Evolutionary conservation across 1,284 basidiomycete species (phyloP), one percentile per base, ranked within the genome.

Genomic region (Albatrellus sp.): DNA sequence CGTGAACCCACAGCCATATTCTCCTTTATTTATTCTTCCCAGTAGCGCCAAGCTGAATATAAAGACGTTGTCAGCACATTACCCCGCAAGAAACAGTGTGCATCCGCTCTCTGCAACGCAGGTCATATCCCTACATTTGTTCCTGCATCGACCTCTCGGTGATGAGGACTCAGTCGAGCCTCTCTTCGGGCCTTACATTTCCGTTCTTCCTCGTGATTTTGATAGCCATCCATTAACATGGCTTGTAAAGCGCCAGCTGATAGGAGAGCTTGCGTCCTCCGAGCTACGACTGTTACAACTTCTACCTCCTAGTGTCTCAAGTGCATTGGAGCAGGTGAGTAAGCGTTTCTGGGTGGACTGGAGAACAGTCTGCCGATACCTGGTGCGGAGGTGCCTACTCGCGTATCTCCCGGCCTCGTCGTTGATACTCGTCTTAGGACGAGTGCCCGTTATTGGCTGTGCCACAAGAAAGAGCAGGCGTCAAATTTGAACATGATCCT

Each of bases 101-200:
- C 47, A 51, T 38, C 56, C 19, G 50, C 57, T 88, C 45, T 73
- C 70, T 7, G 79, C 79, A 8, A 72, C 70, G 0, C 74, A 77
- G 50, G 56, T 73, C 2, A 61, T 77, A 11, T 66, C 72, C 0
- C 52, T 77, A 17, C 71, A 75, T 56, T 57, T 77, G 10, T 58
- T 67, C n/a, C 57, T 74, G 13, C 53, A 63, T 46, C 55, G 52
- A 40, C 64, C 55, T 3, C 20, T 40, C 11, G 49, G 46, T 34
- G 55, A 59, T 10, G 48, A 55, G 6, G 63, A 64, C 12, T 77
- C 75, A 29, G 46, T 48, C 16, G 78, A 88, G 52, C 67, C 72
- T 47, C 56, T 60, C n/a, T 91, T 85, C 62, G 76, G 78, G 17
- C 75, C 79, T 2, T 92, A 89, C 55, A 77, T 92, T 44, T 77